Percentiles rank a stretch among this genome's conserved stretches.
phyloP scores from a whole-genome alignment of 2,329 filamentous ascomycete species.

The Ophioceras dolichostomum region DNA sequence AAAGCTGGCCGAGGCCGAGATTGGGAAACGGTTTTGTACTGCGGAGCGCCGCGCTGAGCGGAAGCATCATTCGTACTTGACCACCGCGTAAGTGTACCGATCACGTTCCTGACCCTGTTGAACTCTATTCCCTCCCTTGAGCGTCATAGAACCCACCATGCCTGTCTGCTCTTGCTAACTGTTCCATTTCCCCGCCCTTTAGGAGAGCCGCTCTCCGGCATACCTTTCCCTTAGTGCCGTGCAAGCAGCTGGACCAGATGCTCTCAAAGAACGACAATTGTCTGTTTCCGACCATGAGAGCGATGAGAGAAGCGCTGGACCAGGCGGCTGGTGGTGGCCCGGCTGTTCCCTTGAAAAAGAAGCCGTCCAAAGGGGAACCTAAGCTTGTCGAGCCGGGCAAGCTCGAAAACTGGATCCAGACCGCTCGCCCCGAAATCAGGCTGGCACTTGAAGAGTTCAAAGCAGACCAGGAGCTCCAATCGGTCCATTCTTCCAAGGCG shows the following conservation, averaged over 20 bases:
- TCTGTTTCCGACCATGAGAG: slow-evolving; percentile 22
- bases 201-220: slow-evolving; percentile 17
- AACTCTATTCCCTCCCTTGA: too few species aligned
- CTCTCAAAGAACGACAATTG: slow-evolving; percentile 12
- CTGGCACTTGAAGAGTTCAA: slow-evolving; percentile 25
- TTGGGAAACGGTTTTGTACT: slow-evolving; percentile 9
- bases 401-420: too few species aligned
- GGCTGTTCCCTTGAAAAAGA: slow-evolving; percentile 18
- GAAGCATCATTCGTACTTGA: slow-evolving; percentile 8
- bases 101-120: not conserved
- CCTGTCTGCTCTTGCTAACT: too few species aligned
- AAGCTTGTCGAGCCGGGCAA: slow-evolving; percentile 7
- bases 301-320: too few species aligned
- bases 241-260: slow-evolving; percentile 12
- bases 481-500: slow-evolving; percentile 11
- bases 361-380: slow-evolving; percentile 6
- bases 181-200: too few species aligned
- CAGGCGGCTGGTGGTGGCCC: too few species aligned
- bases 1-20: too few species aligned
- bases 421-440: too few species aligned
- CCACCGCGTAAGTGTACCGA: slow-evolving; percentile 3
- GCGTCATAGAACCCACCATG: not conserved
- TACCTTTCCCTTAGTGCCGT: slow-evolving; percentile 20
- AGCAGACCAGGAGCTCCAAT: slow-evolving; percentile 19
- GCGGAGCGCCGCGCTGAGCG: slow-evolving; percentile 8